Percentiles rank a stretch among this genome's conserved stretches.
These are phyloP conservation scores for Zygoascus biomembranicola DNA, from an alignment of 805 yeast species.

Conservation along the genomic window DNA sequence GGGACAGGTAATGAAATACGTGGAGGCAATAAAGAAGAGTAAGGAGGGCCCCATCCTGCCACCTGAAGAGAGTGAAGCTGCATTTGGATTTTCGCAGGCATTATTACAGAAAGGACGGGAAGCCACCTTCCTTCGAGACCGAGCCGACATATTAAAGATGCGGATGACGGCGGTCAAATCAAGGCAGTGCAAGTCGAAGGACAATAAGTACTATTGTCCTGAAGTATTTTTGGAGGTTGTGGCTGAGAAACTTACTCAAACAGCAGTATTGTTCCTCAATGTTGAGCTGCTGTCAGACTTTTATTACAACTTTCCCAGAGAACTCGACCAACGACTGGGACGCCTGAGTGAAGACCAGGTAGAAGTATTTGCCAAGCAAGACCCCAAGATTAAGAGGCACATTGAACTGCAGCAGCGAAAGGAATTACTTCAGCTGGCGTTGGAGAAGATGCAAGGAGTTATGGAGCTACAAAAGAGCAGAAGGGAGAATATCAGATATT, in stretches of 20 bases:
- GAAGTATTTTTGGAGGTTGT: conserved; percentile 90
- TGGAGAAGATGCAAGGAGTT: conserved; percentile 78
- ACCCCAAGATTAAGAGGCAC: conserved; percentile 82
- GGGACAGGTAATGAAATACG: conserved; percentile 69
- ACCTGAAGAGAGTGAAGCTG: conserved; percentile 46
- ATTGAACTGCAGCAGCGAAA: conserved; percentile 91
- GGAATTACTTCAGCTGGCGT: conserved; percentile 75
- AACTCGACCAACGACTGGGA: conserved; percentile 69
- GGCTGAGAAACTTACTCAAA: conserved; percentile 81
- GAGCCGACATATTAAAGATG: conserved; percentile 61
- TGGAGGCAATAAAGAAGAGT: conserved; percentile 24
- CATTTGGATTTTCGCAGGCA: conserved; percentile 75
- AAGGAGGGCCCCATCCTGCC: conserved; percentile 9
- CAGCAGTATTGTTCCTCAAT: conserved; percentile 86
- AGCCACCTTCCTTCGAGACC: conserved; percentile 69
- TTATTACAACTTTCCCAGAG: conserved; percentile 93
- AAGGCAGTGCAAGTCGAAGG: conserved; percentile 66
- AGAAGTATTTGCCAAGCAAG: conserved; percentile 88
- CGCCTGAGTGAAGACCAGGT: conserved; percentile 66
- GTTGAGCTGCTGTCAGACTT: conserved; percentile 92
- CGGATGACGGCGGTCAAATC: conserved; percentile 70
- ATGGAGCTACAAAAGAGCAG: conserved; percentile 47
- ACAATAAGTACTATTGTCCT: conserved; percentile 85
- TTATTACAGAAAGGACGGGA: conserved; percentile 73
- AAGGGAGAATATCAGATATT: not conserved